These are phyloP conservation scores for Saturnispora kantuleensis DNA, from an alignment of 805 yeast genomes.

Conservation along the genomic window DNA sequence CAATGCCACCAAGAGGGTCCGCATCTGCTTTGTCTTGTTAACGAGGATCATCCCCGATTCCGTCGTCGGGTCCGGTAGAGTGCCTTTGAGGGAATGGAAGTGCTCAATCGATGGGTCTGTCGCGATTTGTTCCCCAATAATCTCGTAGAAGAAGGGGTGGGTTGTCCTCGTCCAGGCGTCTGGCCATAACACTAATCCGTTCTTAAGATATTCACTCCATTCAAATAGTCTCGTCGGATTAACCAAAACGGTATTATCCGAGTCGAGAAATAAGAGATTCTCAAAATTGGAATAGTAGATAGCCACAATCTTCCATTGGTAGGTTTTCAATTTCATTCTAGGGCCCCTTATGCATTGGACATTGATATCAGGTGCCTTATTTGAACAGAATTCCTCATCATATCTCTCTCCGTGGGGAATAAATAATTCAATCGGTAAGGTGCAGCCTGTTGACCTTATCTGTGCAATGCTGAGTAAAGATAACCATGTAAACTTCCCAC, in stretches of 20 bases:
- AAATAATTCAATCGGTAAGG: conserved; percentile 42
- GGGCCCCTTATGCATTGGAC: conserved; percentile 38
- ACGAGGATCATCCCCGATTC: conserved; percentile 59
- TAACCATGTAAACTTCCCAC: conserved; percentile 43
- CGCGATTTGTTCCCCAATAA: conserved; percentile 10
- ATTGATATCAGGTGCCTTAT: conserved; percentile 30
- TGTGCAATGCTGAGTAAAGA: conserved; percentile 40
- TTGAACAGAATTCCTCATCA: conserved; percentile 37
- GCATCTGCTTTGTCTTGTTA: conserved; percentile 45
- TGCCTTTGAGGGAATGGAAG: conserved; percentile 48
- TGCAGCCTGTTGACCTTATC: conserved; percentile 33
- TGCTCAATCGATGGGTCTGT: conserved; percentile 29
- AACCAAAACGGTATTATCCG: conserved; percentile 38
- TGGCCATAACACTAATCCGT: conserved; percentile 52
- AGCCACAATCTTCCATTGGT: conserved; percentile 43
- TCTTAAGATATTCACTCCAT: conserved; percentile 32
- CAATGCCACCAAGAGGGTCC: conserved; percentile 42
- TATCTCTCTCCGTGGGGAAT: conserved; percentile 35
- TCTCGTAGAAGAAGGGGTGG: conserved; percentile 44
- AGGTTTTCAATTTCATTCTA: conserved; percentile 32
- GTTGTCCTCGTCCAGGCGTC: conserved; percentile 66
- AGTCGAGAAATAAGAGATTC: conserved; percentile 38
- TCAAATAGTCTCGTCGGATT: conserved; percentile 38
- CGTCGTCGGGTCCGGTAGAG: conserved; percentile 54
- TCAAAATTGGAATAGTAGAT: conserved; percentile 37